Evolutionary conservation across 148 eudicot species (phyloP).

Genomic region (Camellia sinensis): DNA sequence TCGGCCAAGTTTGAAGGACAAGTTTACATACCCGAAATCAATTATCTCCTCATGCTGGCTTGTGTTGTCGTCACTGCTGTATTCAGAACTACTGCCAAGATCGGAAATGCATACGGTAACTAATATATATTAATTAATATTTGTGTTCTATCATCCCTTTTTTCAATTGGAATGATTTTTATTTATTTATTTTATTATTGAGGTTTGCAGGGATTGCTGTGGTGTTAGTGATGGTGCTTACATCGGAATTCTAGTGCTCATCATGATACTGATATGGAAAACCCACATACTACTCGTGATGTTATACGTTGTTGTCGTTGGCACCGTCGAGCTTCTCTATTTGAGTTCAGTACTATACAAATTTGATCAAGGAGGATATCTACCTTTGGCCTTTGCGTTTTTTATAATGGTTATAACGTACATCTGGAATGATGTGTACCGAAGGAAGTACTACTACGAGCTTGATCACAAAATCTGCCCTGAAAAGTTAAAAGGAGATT

Average conservation of each 20-base stretch:
- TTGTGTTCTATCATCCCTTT: too few relatives aligned
- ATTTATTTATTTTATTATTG: too few relatives aligned
- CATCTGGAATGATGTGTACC: slow-evolving; percentile 39
- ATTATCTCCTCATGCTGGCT: slow-evolving; percentile 47
- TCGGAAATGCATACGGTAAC: slow-evolving; percentile 49
- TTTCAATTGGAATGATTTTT: too few relatives aligned
- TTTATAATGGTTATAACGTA: slow-evolving; percentile 32
- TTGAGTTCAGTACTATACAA: slow-evolving; percentile 42
- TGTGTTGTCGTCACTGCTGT: slow-evolving; percentile 39
- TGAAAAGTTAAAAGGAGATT: slow-evolving; percentile 18
- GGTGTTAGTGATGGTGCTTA: slow-evolving; percentile 40
- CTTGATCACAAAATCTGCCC: slow-evolving; percentile 37
- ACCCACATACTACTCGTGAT: slow-evolving; percentile 27
- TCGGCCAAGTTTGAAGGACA: slow-evolving; percentile 49
- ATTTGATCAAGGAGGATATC: slow-evolving; percentile 43
- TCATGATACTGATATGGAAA: slow-evolving; percentile 48
- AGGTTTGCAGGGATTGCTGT: slow-evolving; percentile 40
- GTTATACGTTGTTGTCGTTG: slow-evolving; percentile 22
- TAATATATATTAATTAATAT: too few relatives aligned
- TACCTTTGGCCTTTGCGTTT: slow-evolving; percentile 40
- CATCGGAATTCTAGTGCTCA: slow-evolving; percentile 36
- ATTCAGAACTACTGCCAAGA: slow-evolving; percentile 45
- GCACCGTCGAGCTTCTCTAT: slow-evolving; percentile 34
- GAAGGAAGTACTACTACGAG: slow-evolving; percentile 42
- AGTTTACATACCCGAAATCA: slow-evolving; percentile 51